A percentile compares a stretch with the other conserved stretches of the same genome.
These are phyloP conservation scores for Cercospora canescens DNA, from an alignment of 2,329 filamentous ascomycete genomes.

Conservation along the genomic window DNA sequence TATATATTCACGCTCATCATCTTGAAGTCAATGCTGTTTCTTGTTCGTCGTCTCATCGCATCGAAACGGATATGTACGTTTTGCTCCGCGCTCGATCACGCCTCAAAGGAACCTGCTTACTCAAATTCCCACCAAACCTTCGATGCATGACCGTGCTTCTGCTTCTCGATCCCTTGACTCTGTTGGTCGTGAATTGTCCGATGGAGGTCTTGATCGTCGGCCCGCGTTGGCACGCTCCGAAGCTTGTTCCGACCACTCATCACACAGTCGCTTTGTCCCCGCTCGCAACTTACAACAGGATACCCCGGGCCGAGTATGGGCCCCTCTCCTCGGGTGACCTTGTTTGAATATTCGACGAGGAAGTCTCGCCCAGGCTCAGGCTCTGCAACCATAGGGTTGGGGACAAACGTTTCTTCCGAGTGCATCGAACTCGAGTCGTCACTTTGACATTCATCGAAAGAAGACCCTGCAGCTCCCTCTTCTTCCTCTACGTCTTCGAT, in stretches of 20 bases:
- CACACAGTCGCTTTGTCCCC: background rate
- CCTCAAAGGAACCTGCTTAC: background rate
- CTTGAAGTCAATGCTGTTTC: too few relatives aligned
- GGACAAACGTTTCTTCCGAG: background rate
- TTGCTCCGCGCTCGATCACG: background rate
- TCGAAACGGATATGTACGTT: background rate
- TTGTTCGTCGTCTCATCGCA: background rate
- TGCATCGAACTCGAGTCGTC: background rate
- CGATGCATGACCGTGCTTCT: background rate
- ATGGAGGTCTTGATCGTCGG: too few relatives aligned
- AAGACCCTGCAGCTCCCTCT: background rate
- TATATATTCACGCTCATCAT: too few relatives aligned
- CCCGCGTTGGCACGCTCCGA: too few relatives aligned
- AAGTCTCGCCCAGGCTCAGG: background rate
- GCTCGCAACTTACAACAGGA: background rate
- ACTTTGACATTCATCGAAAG: background rate
- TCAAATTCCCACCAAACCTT: background rate
- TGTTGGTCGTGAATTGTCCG: background rate
- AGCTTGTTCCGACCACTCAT: background rate
- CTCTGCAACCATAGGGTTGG: background rate
- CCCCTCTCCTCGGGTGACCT: background rate
- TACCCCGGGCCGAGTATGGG: background rate
- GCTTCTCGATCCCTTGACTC: background rate
- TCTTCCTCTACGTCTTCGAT: background rate
- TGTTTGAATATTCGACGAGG: background rate